Evolutionary conservation across 176 grass and related monocot genomes (phyloP).

Genomic region (Lolium perenne): DNA sequence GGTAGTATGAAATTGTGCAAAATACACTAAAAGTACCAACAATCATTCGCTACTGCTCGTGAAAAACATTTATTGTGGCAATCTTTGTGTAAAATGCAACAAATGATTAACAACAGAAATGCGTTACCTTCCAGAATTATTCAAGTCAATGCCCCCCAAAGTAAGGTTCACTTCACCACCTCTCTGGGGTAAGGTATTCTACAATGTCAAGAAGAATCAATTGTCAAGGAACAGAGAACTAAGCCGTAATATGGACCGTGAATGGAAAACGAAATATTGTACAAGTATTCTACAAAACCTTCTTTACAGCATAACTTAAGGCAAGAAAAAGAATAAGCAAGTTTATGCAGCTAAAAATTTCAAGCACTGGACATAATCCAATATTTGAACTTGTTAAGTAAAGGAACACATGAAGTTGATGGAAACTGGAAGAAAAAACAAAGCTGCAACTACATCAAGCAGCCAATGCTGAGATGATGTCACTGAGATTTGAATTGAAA

Average conservation of each 20-base stretch:
- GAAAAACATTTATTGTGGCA: slow-evolving; percentile 21
- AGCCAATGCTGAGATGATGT: neutral
- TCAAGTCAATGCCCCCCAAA: slow-evolving; percentile 98
- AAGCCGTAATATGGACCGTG: neutral
- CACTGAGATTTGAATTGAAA: slow-evolving; percentile 11
- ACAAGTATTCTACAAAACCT: slow-evolving; percentile 7
- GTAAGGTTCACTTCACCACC: slow-evolving; percentile 92
- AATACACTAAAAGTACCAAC: slow-evolving; percentile 27
- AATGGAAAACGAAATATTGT: slow-evolving; percentile 32
- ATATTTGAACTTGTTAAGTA: slow-evolving; percentile 14
- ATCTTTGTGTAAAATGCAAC: slow-evolving; percentile 25
- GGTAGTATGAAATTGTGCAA: slow-evolving; percentile 7
- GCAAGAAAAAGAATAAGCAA: slow-evolving; percentile 30
- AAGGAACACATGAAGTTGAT: neutral
- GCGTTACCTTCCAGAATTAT: slow-evolving; percentile 91
- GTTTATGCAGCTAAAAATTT: neutral
- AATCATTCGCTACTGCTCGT: slow-evolving; percentile 37
- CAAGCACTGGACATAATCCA: slow-evolving; percentile 17
- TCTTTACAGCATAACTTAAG: neutral
- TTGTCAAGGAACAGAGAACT: slow-evolving; percentile 35
- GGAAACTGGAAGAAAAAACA: neutral
- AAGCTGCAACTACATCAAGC: slow-evolving; percentile 1
- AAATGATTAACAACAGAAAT: slow-evolving; percentile 8
- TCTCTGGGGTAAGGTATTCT: slow-evolving; percentile 90
- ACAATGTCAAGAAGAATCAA: slow-evolving; percentile 47